Base-by-base conservation (phyloP, 352 stramenopile species). In the Globisporangium viniferum region DNA sequence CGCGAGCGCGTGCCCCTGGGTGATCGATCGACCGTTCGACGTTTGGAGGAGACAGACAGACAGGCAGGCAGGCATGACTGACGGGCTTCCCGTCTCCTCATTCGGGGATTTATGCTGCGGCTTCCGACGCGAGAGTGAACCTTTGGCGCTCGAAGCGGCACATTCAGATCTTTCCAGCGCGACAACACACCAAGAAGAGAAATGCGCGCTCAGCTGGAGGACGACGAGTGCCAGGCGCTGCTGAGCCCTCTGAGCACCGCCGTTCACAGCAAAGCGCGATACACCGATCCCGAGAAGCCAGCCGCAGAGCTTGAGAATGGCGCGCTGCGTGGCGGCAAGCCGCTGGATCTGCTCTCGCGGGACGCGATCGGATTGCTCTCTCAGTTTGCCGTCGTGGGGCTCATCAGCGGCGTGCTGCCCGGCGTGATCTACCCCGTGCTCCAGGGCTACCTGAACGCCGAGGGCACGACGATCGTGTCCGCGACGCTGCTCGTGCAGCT, bases 361-460 rank as follows among this genome's bases (percentile, higher is more conserved):
- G 71, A 81, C 15, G 67, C 76, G 3, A 68, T 87, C 31, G 79
- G 67, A 4, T 27, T 89, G 9, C 62, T 87, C 8, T 72, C 66
- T 41, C 81, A 89, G 65, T 91, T 86, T 60, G 79, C 78, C 1
- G 81, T 66, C 20, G 78, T 91, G 6, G 82, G 82, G 0, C 78
- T 91, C 59, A 49, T 89, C 14, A 67, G 73, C 22, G 82, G 82
- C 48, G 66, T 78, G 6, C 62, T 89, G 0, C 81, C 81, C 1
- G 73, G 69, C 18, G 59, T 84, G 41, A 78, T 87, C 59, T 89
- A 91, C 61, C 82, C 82, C 0, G 61, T 91, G n/a, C 64, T 89
- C 18, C 78, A 88, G 36, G 71, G 68, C 27, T 90, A 90, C 59
- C 64, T 90, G 10, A 85, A 84, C 31, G 75, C 79, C 10, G 76